Base-by-base conservation (phyloP, 2,329 filamentous ascomycete genomes). In the Didymosphaeria variabile region DNA sequence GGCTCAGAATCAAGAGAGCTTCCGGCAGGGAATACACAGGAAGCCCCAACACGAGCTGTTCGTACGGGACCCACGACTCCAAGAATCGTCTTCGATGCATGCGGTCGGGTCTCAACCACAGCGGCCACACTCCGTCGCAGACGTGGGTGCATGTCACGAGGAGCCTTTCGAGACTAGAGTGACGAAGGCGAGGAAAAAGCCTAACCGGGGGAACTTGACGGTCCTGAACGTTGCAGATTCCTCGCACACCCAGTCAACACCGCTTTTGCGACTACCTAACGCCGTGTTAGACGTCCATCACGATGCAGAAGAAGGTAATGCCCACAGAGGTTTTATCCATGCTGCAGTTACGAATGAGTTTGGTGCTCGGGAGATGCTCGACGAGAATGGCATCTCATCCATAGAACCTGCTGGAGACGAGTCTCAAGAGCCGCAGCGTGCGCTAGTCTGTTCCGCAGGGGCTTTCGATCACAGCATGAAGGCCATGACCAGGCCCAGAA, bases 161-260 rank as follows among this genome's bases (percentile, higher is more conserved):
- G 23, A 13, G 13, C 8, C 31, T 6, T 21, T 36, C 9, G 38
- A 36, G 23, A 12, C 9, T 6, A 57, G 57, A 2, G 17, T 12
- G 12, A 50, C 15, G 5, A 72, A 53, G 12, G 29, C 36, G 1
- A 68, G 64, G 52, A 74, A 69, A 59, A 72, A 67, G 32, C 61
- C 71, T 23, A 62, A 63, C 34, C 65, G 71, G 9, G 58, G 66
- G 12, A 69, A 67, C 19, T 57, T 61, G 7, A 65, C 66, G 1
- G 54, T 66, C 13, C 46, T 63, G 4, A 56, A 53, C 9, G 36
- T 59, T 13, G 29, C 12, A 6, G 59, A 32, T n/a, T 23, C 38
- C 31, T 60, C 55, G 5, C 45, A 29, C 7, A 9, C 36, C 10
- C 57, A n/a, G n/a, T 7, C 9, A 17, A 40, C 12, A 15, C n/a